Evolutionary conservation across 2,329 filamentous ascomycete genomes (phyloP).

Genomic region (Botrytis pseudocinerea): DNA sequence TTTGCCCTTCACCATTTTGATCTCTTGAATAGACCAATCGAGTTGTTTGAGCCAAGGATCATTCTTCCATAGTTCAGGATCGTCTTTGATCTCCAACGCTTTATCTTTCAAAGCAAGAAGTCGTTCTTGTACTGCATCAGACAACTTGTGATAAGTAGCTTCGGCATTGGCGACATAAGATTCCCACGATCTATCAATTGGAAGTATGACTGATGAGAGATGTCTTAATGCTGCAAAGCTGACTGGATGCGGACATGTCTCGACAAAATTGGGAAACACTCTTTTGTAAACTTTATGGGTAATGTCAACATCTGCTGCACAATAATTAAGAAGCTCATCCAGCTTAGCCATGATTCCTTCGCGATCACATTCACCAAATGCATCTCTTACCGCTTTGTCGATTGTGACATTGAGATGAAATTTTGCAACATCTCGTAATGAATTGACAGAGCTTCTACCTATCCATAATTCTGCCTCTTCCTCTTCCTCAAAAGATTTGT

Average conservation of each 20-base stretch:
- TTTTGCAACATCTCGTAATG: conserved; percentile 89
- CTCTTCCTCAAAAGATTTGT: conserved; percentile 68
- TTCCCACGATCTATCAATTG: conserved; percentile 86
- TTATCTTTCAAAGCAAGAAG: conserved; percentile 72
- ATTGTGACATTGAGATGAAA: conserved; percentile 92
- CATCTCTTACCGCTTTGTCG: conserved; percentile 83
- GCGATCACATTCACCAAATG: conserved; percentile 81
- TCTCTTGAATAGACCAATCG: conserved; percentile 92
- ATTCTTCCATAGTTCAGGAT: conserved; percentile 66
- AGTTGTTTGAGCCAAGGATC: conserved; percentile 93
- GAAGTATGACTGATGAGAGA: conserved; percentile 89
- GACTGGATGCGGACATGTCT: conserved; percentile 92
- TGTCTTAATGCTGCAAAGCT: conserved; percentile 94
- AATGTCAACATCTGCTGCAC: conserved; percentile 87
- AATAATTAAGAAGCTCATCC: conserved; percentile 87
- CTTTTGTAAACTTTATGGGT: conserved; percentile 94
- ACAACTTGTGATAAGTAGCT: conserved; percentile 75
- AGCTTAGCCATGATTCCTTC: conserved; percentile 68
- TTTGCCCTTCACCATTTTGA: conserved; percentile 89
- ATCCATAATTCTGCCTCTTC: conserved; percentile 92
- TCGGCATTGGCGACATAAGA: conserved; percentile 82
- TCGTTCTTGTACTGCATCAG: conserved; percentile 74
- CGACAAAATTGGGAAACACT: conserved; percentile 85
- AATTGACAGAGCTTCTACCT: conserved; percentile 91
- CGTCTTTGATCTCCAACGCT: conserved; percentile 71